A percentile compares a stretch with the other conserved stretches of the same genome.
phyloP scores from a whole-genome alignment of 306 rosid species.

The Vachellia collinsii region DNA sequence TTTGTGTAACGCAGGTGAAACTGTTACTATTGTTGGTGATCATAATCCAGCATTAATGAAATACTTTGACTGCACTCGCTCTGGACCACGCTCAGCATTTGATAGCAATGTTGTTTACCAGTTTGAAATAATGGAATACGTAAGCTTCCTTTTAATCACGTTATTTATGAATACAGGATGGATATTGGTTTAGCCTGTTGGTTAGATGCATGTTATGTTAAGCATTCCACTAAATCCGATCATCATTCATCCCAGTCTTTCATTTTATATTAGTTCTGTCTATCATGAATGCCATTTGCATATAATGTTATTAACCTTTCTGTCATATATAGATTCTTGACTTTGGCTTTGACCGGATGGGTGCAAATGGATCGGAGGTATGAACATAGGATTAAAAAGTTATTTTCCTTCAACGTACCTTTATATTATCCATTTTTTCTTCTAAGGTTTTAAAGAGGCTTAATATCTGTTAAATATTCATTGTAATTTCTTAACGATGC shows the following conservation, averaged over 20 bases:
- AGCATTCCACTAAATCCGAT: constrained; percentile 16
- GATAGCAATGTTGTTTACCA: constrained; percentile 66
- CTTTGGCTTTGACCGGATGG: constrained; percentile 91
- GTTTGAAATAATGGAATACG: constrained; percentile 98
- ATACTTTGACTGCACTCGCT: constrained; percentile 70
- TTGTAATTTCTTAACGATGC: not conserved
- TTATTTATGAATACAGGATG: not conserved
- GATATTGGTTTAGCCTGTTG: constrained; percentile 25
- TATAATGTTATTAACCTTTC: constrained; percentile 29
- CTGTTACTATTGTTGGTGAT: constrained; percentile 73
- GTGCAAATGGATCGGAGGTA: constrained; percentile 88
- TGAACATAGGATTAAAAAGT: constrained; percentile 34
- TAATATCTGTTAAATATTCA: constrained; percentile 15
- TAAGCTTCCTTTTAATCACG: constrained; percentile 46
- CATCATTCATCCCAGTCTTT: constrained; percentile 1
- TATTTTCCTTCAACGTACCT: constrained; percentile 21
- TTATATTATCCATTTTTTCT: not conserved
- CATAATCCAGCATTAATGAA: constrained; percentile 65
- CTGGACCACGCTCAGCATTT: constrained; percentile 60
- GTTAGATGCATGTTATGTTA: constrained; percentile 10
- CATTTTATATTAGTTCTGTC: constrained; percentile 25
- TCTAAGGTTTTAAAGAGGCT: constrained; percentile 22
- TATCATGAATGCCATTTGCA: constrained; percentile 1
- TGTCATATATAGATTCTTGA: constrained; percentile 76
- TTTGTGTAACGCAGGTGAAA: constrained; percentile 57